Evolutionary conservation across 257 asterid genomes (phyloP).

Genomic region (Anisodus tanguticus): DNA sequence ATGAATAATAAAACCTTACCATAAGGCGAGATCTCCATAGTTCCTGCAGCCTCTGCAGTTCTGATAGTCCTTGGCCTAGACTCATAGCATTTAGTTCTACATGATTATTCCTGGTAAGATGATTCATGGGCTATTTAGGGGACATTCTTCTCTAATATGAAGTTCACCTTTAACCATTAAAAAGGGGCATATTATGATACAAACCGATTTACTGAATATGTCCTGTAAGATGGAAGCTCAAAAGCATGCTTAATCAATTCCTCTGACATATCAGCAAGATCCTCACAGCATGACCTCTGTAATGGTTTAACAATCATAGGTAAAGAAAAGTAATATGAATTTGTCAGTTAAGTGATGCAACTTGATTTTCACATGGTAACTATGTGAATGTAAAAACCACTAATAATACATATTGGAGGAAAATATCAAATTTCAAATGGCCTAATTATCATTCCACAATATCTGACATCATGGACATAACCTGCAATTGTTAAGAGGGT

Average conservation of each 20-base stretch:
- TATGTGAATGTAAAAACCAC: not conserved
- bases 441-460: not conserved
- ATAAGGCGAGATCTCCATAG: conserved; percentile 69
- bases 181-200: conserved; percentile 11
- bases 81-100: conserved; percentile 41
- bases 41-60: conserved; percentile 61
- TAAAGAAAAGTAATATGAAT: not conserved
- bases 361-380: conserved; percentile 23
- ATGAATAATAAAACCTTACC: conserved; percentile 50
- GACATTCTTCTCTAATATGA: conserved; percentile 25
- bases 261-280: conserved; percentile 47
- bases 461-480: not conserved
- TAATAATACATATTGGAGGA: not conserved
- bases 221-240: conserved; percentile 59
- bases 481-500: not conserved
- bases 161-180: conserved; percentile 10
- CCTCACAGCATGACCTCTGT: conserved; percentile 54
- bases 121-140: conserved; percentile 36
- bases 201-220: conserved; percentile 44
- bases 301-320: conserved; percentile 33
- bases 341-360: conserved; percentile 1
- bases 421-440: not conserved
- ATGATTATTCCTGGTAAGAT: conserved; percentile 47
- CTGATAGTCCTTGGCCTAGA: conserved; percentile 53
- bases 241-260: conserved; percentile 49